These are phyloP conservation scores for Penicillium olsonii DNA, from an alignment of 2,329 filamentous ascomycete genomes.

Conservation along the genomic window DNA sequence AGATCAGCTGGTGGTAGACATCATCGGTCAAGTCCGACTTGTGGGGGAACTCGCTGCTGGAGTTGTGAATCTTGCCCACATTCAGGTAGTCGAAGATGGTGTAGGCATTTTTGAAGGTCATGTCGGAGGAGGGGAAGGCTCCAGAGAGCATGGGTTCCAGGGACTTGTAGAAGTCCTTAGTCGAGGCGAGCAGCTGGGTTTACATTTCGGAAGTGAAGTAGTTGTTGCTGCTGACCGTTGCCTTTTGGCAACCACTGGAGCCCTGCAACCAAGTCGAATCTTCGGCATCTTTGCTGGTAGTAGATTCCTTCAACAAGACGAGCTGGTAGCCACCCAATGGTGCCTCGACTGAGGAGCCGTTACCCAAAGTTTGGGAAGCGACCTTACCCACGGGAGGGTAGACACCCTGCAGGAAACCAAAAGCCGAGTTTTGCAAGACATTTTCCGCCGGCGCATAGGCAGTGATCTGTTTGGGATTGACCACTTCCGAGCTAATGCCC, in stretches of 20 bases:
- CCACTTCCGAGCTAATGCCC: constrained; percentile 66
- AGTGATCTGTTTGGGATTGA: constrained; percentile 69
- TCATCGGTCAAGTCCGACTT: constrained; percentile 60
- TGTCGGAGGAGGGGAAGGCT: constrained; percentile 51
- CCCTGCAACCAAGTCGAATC: constrained; percentile 61
- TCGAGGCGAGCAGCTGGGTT: constrained; percentile 48
- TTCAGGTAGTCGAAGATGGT: constrained; percentile 66
- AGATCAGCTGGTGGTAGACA: constrained; percentile 64
- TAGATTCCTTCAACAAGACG: constrained; percentile 69
- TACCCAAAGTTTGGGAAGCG: constrained; percentile 65
- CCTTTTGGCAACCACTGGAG: constrained; percentile 57
- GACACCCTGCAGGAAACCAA: constrained; percentile 79
- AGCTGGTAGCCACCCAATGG: constrained; percentile 83
- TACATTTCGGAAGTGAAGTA: constrained; percentile 59
- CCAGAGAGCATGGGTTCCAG: constrained; percentile 55
- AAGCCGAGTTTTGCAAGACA: constrained; percentile 78
- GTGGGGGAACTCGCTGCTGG: constrained; percentile 58
- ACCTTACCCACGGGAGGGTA: constrained; percentile 72
- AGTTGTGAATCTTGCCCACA: constrained; percentile 64
- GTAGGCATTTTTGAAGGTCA: constrained; percentile 65
- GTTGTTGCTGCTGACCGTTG: constrained; percentile 59
- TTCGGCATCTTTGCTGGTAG: constrained; percentile 61
- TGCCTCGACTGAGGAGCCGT: constrained; percentile 65
- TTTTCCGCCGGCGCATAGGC: constrained; percentile 72
- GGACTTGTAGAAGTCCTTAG: constrained; percentile 55